Evolutionary conservation across 1,139 yeast genomes (phyloP).

Genomic region (Kurtzmaniella quercitrusa): DNA sequence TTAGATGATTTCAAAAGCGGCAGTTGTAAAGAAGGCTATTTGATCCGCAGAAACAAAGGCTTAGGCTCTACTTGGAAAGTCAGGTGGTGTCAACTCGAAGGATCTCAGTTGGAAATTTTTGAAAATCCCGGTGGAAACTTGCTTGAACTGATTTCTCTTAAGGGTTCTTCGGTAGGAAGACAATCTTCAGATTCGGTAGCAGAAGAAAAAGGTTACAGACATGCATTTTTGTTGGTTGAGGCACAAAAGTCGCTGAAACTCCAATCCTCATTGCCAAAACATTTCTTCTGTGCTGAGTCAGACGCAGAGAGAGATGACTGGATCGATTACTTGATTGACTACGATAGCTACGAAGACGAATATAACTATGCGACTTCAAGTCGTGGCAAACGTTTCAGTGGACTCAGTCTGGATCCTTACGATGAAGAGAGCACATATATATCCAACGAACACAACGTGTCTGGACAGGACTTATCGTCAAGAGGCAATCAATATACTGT

Average conservation of each 20-base stretch:
- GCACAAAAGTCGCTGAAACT: constrained; percentile 50
- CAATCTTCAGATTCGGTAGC: constrained; percentile 58
- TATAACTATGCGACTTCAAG: constrained; percentile 10
- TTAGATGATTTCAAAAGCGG: constrained; percentile 55
- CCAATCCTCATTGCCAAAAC: constrained; percentile 52
- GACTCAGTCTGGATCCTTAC: constrained; percentile 6
- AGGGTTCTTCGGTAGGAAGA: constrained; percentile 60
- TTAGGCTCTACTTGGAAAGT: constrained; percentile 66
- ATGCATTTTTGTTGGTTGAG: constrained; percentile 73
- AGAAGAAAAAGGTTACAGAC: constrained; percentile 69
- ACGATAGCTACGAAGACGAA: constrained; percentile 16
- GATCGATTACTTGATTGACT: constrained; percentile 59
- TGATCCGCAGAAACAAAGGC: constrained; percentile 56
- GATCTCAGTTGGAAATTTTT: constrained; percentile 55
- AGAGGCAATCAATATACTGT: constrained; percentile 4
- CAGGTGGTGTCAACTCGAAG: constrained; percentile 70
- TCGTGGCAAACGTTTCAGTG: background rate
- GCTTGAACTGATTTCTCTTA: constrained; percentile 55
- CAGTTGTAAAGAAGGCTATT: constrained; percentile 62
- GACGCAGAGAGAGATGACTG: constrained; percentile 77
- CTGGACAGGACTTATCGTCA: constrained; percentile 1
- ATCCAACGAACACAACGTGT: background rate
- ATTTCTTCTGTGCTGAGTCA: constrained; percentile 78
- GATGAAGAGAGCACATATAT: constrained; percentile 9
- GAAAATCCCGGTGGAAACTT: constrained; percentile 58